Evolutionary conservation across 2,329 filamentous ascomycete genomes (phyloP).

Genomic region (Stachybotrys echinatus): DNA sequence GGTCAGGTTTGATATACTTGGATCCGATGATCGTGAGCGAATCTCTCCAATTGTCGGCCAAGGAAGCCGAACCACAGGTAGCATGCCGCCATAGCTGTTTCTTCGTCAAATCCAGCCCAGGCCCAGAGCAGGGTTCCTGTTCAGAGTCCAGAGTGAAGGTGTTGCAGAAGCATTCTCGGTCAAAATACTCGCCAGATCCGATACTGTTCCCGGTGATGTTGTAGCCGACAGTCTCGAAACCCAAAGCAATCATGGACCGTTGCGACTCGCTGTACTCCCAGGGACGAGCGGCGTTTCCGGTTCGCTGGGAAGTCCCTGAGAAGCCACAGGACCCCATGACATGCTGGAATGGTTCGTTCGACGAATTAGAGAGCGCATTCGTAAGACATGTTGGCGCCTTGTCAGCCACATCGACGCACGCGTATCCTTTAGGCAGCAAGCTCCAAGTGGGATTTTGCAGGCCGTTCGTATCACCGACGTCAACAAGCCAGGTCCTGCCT

Average conservation of each 20-base stretch:
- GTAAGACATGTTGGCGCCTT: conserved; percentile 1
- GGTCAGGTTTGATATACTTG: neutral
- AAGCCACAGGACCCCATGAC: conserved; percentile 1
- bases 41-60: neutral
- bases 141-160: neutral
- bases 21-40: neutral
- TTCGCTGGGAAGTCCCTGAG: neutral
- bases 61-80: neutral
- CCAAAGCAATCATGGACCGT: conserved; percentile 1
- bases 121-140: conserved; percentile 1
- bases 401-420: neutral
- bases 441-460: neutral
- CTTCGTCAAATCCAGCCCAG: neutral
- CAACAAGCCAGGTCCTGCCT: conserved; percentile 3
- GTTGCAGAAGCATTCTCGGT: conserved; percentile 3
- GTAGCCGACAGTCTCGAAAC: conserved; percentile 1
- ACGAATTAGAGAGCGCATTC: neutral
- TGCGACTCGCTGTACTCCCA: conserved; percentile 1
- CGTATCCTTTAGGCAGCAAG: neutral
- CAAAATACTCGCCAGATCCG: neutral
- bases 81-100: conserved; percentile 2
- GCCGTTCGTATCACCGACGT: conserved; percentile 3
- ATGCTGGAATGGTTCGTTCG: conserved; percentile 1
- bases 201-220: neutral
- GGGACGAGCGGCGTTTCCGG: neutral